Evolutionary conservation across 2,329 filamentous ascomycete species (phyloP), one percentile per base, ranked within the genome.

Genomic region (Ophiobolus disseminans): DNA sequence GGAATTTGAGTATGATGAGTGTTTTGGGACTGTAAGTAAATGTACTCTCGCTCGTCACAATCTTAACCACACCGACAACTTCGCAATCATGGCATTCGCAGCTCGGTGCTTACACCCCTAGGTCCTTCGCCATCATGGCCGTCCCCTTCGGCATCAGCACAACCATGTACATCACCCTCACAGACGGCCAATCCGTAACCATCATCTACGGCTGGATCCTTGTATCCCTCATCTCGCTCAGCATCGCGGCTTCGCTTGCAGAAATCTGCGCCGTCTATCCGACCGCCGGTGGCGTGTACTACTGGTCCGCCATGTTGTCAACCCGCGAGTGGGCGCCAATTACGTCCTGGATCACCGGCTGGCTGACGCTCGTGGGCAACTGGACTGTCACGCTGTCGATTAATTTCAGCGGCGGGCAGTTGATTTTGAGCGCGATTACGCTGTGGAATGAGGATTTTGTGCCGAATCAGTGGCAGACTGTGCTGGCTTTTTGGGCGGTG

Each of bases 261-360:
- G 88, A 91, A 75, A 88, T 91, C 65, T 89, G 87, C 54, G 87
- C 85, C 57, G 85, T 89, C 30, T 90, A 88, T 63, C 88, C 88
- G 8, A 90, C 87, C 8, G 86, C 86, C 25, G 87, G 87, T 60
- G 88, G 87, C 82, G 85, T 88, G 2, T 90, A 90, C 70, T 89
- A 89, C 74, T 80, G 78, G 86, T 69, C 82, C 45, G 86, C 86
- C 2, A 86, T 89, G 82, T 77, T 90, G 17, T 80, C 82, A 1
- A 86, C 85, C 0, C 80, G 78, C 30, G 76, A 85, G 65, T 89
- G 82, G 76, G 85, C 86, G 4, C 86, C 86, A 2, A 78, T 89
- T 43, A 83, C 86, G 38, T 84, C 80, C 8, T 90, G 86, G 78
- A 82, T 88, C 21, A 87, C 86, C 4, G 87, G 87, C 11, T 90